Conservation (phyloP, 2,329 filamentous ascomycete species). For the Blastomyces silverae region DNA sequence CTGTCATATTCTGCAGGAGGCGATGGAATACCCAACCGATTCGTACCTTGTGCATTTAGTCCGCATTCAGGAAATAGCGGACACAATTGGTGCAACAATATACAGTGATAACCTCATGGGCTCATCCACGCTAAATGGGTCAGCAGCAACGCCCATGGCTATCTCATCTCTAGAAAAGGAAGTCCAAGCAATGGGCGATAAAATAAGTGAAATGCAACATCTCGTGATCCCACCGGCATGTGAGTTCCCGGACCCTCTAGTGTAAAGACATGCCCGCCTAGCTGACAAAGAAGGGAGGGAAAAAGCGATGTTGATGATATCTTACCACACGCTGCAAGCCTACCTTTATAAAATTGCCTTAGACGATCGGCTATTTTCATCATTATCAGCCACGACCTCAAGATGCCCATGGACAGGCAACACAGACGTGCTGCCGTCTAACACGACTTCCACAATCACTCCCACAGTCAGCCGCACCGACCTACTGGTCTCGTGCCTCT, state of each 20-base stretch:
- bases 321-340: conserved; percentile 2
- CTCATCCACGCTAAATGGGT: neutral
- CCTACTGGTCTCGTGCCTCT: neutral
- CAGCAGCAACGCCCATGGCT: neutral
- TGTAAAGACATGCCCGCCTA: neutral
- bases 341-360: conserved; percentile 8
- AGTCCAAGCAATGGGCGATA: conserved; percentile 2
- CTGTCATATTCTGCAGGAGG: conserved; percentile 1
- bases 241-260: neutral
- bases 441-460: neutral
- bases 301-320: conserved; percentile 7
- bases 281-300: neutral
- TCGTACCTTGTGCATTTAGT: conserved; percentile 7
- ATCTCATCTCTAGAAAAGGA: conserved; percentile 5
- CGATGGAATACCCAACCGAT: conserved; percentile 1
- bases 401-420: neutral
- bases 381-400: neutral
- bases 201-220: neutral
- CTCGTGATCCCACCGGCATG: conserved; percentile 4
- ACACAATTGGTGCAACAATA: neutral
- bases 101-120: neutral
- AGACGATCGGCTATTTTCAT: neutral
- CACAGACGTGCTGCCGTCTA: neutral
- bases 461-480: neutral
- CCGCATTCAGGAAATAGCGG: conserved; percentile 3